Evolutionary conservation across 2,329 filamentous ascomycete genomes (phyloP).

Genomic region (Arthroderma uncinatum): DNA sequence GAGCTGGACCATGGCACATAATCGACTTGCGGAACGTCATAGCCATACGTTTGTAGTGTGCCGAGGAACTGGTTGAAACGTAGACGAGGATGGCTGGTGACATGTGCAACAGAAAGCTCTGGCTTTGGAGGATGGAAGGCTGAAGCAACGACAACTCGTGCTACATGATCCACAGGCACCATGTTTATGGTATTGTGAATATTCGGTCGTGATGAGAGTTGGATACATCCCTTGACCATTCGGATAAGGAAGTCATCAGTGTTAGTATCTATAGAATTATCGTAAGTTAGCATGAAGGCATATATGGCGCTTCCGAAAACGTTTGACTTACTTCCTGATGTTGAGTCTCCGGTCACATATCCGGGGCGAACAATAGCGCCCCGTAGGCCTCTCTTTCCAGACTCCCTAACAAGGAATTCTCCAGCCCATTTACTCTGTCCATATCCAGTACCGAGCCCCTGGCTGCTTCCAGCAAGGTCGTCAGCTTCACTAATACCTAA

Average conservation of each 20-base stretch:
- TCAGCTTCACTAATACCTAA: conserved; percentile 62
- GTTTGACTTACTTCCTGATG: conserved; percentile 42
- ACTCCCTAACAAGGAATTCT: conserved; percentile 62
- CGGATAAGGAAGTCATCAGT: conserved; percentile 87
- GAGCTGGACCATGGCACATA: conserved; percentile 59
- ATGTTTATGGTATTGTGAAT: conserved; percentile 83
- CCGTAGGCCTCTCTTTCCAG: conserved; percentile 61
- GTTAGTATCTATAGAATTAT: conserved; percentile 44
- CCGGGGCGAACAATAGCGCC: conserved; percentile 72
- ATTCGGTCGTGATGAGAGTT: conserved; percentile 59
- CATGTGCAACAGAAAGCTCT: conserved; percentile 56
- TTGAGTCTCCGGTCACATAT: conserved; percentile 67
- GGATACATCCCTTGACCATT: conserved; percentile 76
- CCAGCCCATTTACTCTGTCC: conserved; percentile 83
- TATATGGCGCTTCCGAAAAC: neutral
- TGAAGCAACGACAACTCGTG: conserved; percentile 64
- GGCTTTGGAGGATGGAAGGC: conserved; percentile 51
- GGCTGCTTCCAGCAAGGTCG: conserved; percentile 63
- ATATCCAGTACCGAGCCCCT: conserved; percentile 73
- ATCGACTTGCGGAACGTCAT: conserved; percentile 52
- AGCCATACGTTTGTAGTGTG: conserved; percentile 61
- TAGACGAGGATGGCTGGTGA: conserved; percentile 68
- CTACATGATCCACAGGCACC: conserved; percentile 76
- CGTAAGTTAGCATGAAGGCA: neutral
- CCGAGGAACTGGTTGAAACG: conserved; percentile 68